Percentiles rank a stretch among this genome's conserved stretches.
phyloP scores from a whole-genome alignment of 306 rosid species.

The Psophocarpus tetragonolobus region DNA sequence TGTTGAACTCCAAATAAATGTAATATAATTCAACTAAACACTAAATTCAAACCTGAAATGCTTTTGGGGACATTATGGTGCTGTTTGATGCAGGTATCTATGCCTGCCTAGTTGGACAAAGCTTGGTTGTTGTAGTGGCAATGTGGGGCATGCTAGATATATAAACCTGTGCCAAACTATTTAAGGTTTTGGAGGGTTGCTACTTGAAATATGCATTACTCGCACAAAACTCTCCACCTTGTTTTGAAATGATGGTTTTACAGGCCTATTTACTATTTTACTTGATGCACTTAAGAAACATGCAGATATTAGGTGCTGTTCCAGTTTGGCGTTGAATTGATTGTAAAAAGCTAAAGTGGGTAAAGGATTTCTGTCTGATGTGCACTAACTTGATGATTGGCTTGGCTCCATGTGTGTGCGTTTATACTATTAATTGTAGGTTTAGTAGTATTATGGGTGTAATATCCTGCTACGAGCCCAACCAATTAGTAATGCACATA shows the following conservation, averaged over 20 bases:
- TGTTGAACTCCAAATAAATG: neutral
- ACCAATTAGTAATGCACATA: conserved; percentile 3
- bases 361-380: neutral
- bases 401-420: neutral
- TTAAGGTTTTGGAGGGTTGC: neutral
- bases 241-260: neutral
- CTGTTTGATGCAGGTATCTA: neutral
- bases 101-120: neutral
- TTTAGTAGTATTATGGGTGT: neutral
- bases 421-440: conserved; percentile 5
- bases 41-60: neutral
- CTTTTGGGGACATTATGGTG: neutral
- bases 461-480: conserved; percentile 11
- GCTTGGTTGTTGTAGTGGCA: neutral
- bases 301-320: conserved; percentile 5
- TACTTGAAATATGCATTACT: neutral
- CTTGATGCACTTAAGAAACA: neutral
- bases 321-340: conserved; percentile 3
- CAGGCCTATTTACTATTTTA: conserved; percentile 12
- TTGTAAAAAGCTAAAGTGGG: neutral
- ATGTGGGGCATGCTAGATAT: neutral
- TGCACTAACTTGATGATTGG: neutral
- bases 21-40: neutral
- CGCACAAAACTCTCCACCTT: neutral
- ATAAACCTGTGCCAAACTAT: neutral